Evolutionary conservation across 257 asterid species (phyloP), one percentile per base, ranked within the genome.

Genomic region (Cinchona pubescens): DNA sequence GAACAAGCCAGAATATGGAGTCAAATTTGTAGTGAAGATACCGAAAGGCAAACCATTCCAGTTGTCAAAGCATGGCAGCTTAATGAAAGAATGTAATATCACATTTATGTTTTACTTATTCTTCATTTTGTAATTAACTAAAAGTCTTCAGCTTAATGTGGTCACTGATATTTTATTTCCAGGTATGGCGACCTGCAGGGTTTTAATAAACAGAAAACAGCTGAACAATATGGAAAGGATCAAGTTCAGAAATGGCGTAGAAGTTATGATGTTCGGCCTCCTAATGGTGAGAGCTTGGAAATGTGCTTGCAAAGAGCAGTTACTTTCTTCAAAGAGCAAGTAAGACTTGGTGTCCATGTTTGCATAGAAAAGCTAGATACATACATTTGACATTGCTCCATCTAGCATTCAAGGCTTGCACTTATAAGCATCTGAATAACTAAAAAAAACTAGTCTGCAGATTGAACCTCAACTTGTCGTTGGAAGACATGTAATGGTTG

Each of bases 121-220:
- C 34, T 68, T 65, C 69, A 30, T 5, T 14, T 23, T 29, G 16
- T 40, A 34, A 23, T 53, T 64, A 9, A 19, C 27, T 59, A 69
- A 51, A 21, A 59, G 10, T 73, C 77, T 34, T 43, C 73, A 3
- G 35, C 16, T 29, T 37, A 34, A 67, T 59, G 19, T 72, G 19
- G 62, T n/a, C 74, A 4, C 1, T 48, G 46, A 13, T 35, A 29
- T 29, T 40, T 35, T 40, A 61, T 79, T 65, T 73, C 29, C 74
- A 94, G 97, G 97, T 94, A 91, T 53, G 98, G 98, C 56, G 91
- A 94, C 60, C 88, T 94, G 61, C 98, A 94, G 82, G 98, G 98
- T 63, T 83, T 86, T 79, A 90, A 94, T 82, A 93, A 93, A 85
- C 84, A 84, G 79, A 90, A 89, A 87, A 93, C 98, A n/a, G 96